These are phyloP conservation scores for Aspergillus sp. DNA, from an alignment of 2,329 filamentous ascomycete species.

Conservation along the genomic window DNA sequence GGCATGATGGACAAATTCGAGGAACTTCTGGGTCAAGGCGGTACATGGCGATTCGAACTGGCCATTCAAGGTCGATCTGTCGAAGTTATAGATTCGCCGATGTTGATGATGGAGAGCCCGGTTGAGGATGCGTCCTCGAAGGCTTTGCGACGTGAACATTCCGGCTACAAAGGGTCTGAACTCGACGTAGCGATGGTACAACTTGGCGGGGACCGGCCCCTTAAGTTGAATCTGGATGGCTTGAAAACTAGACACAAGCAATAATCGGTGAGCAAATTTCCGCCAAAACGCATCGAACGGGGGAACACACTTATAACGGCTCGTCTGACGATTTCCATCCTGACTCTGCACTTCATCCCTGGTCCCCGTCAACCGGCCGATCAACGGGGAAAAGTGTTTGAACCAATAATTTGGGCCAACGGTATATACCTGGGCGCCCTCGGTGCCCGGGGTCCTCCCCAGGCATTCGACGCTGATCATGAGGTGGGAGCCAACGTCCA, in stretches of 20 bases:
- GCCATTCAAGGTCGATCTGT: conserved; percentile 71
- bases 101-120: conserved; percentile 89
- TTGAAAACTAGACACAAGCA: conserved; percentile 66
- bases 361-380: conserved; percentile 74
- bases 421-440: conserved; percentile 72
- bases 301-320: conserved; percentile 71
- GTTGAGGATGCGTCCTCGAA: conserved; percentile 77
- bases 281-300: not conserved
- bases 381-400: conserved; percentile 84
- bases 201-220: conserved; percentile 72
- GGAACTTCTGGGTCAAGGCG: conserved; percentile 73
- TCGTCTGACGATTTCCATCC: conserved; percentile 53
- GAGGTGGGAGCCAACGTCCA: conserved; percentile 68
- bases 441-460: conserved; percentile 64
- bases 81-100: conserved; percentile 82
- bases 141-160: conserved; percentile 77
- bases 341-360: conserved; percentile 62
- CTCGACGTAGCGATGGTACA: conserved; percentile 92
- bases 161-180: conserved; percentile 85
- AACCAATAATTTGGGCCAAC: conserved; percentile 73
- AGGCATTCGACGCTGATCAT: conserved; percentile 74
- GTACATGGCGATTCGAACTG: conserved; percentile 63
- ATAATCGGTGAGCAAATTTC: not conserved
- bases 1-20: conserved; percentile 83
- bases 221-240: conserved; percentile 85